Evolutionary conservation across 306 rosid genomes (phyloP).

Genomic region (Sesbania bispinosa): DNA sequence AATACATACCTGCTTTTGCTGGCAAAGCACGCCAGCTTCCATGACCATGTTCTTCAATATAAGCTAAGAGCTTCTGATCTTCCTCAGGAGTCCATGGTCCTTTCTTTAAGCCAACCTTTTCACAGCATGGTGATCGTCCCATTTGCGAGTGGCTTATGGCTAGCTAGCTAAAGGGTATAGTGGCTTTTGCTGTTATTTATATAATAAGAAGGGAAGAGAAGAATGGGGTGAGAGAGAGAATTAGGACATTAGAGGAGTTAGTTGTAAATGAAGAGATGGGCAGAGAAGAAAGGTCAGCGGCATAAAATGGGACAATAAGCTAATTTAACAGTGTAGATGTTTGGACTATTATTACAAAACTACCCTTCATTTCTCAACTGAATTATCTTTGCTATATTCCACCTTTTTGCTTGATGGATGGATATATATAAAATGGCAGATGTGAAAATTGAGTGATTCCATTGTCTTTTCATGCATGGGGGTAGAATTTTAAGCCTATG

Average conservation of each 20-base stretch:
- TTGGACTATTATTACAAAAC: constrained; percentile 36
- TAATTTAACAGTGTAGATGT: constrained; percentile 24
- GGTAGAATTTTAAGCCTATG: constrained; percentile 24
- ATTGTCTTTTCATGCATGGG: constrained; percentile 28
- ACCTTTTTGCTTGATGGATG: not conserved
- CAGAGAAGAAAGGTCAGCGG: constrained; percentile 66
- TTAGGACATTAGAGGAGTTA: constrained; percentile 15
- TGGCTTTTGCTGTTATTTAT: constrained; percentile 39
- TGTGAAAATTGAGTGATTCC: not conserved
- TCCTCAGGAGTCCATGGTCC: constrained; percentile 99
- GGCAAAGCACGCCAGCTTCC: constrained; percentile 99
- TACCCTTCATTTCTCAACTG: constrained; percentile 40
- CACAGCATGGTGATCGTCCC: constrained; percentile 99
- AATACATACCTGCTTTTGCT: constrained; percentile 67
- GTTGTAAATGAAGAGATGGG: constrained; percentile 59
- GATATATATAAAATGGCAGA: no score
- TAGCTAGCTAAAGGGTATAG: constrained; percentile 26
- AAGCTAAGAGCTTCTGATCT: constrained; percentile 96
- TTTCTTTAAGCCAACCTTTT: constrained; percentile 96
- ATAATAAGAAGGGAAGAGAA: constrained; percentile 13
- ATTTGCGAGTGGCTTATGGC: no score
- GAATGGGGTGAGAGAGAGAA: constrained; percentile 14
- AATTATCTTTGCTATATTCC: not conserved
- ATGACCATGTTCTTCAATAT: constrained; percentile 94
- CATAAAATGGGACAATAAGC: constrained; percentile 60